Evolutionary conservation across 495 filamentous ascomycete genomes (phyloP).

Genomic region (Beverwykella pulmonaria): DNA sequence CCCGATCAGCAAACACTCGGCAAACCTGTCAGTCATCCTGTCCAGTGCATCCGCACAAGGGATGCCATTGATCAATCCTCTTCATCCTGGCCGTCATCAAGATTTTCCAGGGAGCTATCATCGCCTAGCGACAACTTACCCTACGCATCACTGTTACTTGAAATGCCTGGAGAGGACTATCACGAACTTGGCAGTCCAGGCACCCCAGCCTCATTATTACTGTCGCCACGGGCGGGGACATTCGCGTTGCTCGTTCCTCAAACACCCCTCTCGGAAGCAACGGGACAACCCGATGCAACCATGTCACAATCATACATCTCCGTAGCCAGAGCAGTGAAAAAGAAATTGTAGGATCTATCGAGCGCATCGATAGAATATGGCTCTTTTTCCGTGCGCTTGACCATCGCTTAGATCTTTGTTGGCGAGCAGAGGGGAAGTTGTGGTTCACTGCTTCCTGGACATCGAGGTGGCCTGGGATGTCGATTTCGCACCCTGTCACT

Average conservation of each 20-base stretch:
- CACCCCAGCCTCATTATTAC: neutral
- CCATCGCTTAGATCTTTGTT: neutral
- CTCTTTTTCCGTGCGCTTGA: neutral
- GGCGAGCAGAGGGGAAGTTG: conserved; percentile 12
- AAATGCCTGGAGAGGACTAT: conserved; percentile 3
- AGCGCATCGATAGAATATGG: neutral
- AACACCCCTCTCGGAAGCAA: conserved; percentile 4
- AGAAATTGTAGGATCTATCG: neutral
- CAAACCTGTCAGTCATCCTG: neutral
- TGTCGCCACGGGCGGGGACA: conserved; percentile 3
- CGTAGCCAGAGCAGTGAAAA: neutral
- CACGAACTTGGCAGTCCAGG: conserved; percentile 9
- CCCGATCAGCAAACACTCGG: neutral
- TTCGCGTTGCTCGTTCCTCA: neutral
- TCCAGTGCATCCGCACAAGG: neutral
- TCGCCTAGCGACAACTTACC: neutral
- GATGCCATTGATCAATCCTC: neutral
- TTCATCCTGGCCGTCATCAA: neutral
- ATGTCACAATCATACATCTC: conserved; percentile 10
- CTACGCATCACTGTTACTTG: conserved; percentile 2
- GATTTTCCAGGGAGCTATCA: neutral
- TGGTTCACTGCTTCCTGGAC: neutral
- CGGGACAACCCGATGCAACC: neutral
- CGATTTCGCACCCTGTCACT: neutral
- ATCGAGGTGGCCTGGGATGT: neutral